These are phyloP conservation scores for Candida ipomoeae DNA, from an alignment of 805 yeast genomes.

Conservation along the genomic window DNA sequence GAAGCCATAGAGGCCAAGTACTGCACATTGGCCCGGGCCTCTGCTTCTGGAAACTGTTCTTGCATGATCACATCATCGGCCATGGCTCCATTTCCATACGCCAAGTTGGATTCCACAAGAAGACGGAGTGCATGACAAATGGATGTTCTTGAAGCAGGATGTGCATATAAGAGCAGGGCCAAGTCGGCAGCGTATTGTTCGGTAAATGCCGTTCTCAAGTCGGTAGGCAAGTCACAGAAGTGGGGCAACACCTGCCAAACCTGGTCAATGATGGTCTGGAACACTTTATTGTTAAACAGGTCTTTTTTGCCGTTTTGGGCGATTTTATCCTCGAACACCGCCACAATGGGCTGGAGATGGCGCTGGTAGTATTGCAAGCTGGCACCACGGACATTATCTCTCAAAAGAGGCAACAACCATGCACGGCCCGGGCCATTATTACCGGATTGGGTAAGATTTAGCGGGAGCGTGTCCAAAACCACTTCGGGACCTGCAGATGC, in stretches of 20 bases:
- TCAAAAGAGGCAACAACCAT: conserved; percentile 86
- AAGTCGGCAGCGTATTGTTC: conserved; percentile 75
- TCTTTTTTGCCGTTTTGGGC: conserved; percentile 36
- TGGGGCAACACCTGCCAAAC: conserved; percentile 88
- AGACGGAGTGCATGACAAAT: conserved; percentile 78
- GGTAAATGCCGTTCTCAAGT: conserved; percentile 58
- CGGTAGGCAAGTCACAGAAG: conserved; percentile 83
- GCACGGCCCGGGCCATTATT: conserved; percentile 77
- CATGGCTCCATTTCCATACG: conserved; percentile 57
- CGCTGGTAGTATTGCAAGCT: conserved; percentile 57
- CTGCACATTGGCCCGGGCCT: conserved; percentile 54
- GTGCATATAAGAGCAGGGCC: conserved; percentile 69
- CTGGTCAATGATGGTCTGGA: conserved; percentile 84
- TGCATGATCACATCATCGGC: conserved; percentile 54
- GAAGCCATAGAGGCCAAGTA: conserved; percentile 64
- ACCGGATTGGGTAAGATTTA: conserved; percentile 51
- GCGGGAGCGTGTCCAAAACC: conserved; percentile 70
- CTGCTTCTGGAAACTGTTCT: conserved; percentile 54
- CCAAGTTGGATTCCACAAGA: conserved; percentile 71
- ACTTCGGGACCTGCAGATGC: conserved; percentile 81
- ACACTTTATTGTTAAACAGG: conserved; percentile 70
- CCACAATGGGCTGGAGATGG: conserved; percentile 63
- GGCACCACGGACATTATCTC: conserved; percentile 79
- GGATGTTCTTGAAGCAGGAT: conserved; percentile 70
- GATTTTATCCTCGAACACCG: conserved; percentile 49